A percentile compares a stretch with the other conserved stretches of the same genome.
Conservation (phyloP, 768 basidiomycete species). For the Collybia mongolica region DNA sequence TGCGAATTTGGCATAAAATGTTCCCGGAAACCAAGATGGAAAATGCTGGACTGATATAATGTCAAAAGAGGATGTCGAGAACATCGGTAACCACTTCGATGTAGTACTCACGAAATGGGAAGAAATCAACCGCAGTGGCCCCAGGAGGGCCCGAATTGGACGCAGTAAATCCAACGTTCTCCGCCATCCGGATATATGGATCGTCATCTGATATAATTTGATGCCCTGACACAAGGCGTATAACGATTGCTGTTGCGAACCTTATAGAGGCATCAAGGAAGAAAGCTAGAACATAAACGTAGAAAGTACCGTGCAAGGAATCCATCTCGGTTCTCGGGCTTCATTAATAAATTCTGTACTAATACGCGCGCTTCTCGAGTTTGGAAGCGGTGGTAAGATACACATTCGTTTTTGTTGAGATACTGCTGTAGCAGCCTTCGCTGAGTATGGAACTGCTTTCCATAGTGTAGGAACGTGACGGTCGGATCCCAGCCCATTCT, state of each 20-base stretch:
- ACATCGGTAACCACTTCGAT: neutral
- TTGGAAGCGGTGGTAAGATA: constrained; percentile 8
- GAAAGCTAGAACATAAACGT: neutral
- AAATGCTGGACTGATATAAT: constrained; percentile 24
- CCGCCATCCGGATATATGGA: constrained; percentile 30
- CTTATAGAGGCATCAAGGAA: neutral
- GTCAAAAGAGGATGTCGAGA: neutral
- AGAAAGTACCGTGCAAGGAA: constrained; percentile 11
- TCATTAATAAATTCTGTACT: constrained; percentile 9
- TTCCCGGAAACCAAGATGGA: constrained; percentile 32
- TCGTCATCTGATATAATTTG: constrained; percentile 29
- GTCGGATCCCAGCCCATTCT: constrained; percentile 5
- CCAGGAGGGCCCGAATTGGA: constrained; percentile 19
- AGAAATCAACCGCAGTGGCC: constrained; percentile 1
- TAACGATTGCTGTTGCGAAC: constrained; percentile 13
- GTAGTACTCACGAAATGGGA: constrained; percentile 14
- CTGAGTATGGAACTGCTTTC: constrained; percentile 11
- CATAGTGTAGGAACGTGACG: constrained; percentile 10
- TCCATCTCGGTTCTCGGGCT: constrained; percentile 14
- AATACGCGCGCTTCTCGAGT: constrained; percentile 15
- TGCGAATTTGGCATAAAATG: constrained; percentile 20
- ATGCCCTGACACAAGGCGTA: constrained; percentile 28
- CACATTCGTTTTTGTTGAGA: constrained; percentile 9
- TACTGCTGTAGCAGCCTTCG: constrained; percentile 11
- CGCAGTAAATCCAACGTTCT: constrained; percentile 23